Evolutionary conservation across 495 filamentous ascomycete species (phyloP), one percentile per base, ranked within the genome.

Genomic region (Apodospora peruviana): DNA sequence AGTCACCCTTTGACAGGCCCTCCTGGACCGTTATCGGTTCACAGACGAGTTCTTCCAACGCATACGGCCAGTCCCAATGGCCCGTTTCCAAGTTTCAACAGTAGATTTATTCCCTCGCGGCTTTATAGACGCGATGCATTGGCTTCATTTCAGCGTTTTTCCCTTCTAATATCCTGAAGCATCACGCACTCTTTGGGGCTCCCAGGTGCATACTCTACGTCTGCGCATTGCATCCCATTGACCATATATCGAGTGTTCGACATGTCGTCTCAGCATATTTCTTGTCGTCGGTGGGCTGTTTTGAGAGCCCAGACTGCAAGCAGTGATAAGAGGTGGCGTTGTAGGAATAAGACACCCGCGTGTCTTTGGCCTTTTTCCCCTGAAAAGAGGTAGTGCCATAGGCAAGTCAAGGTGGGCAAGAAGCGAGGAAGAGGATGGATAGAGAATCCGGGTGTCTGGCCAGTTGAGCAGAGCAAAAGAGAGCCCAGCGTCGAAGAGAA

Each of bases 1-100:
- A 11, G 64, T 69, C 35, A 49, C 45, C 42, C 49, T 70, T 24
- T 69, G 59, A 69, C 37, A 8, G 27, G 7, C 14, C 27, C 48
- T 7, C 3, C 22, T 25, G 27, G 14, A 17, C 27, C 27, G 27
- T 32, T 32, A 14, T 32, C 20, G 34, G 9, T n/a, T 14, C 32
- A 22, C 34, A 22, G 3, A n/a, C 27, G 24, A 9, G 24, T 17
- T 38, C 24, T 2, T n/a, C n/a, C 32, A 14, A 11, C 44, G 7
- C 29, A 17, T 34, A 20, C 18, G 11, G 23, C 22, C 36, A 37
- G 18, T 45, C 43, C 43, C 40, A 16, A 38, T 43, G 29, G 16
- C 12, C n/a, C 8, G 42, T 39, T 22, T 40, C 43, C 46, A 29
- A 12, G 29, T 49, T n/a, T 37, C 50, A 47, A 47, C 35, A 54